Evolutionary conservation across 192 early-diverging fungal genomes (phyloP).

Genomic region (Funneliformis geosporum): DNA sequence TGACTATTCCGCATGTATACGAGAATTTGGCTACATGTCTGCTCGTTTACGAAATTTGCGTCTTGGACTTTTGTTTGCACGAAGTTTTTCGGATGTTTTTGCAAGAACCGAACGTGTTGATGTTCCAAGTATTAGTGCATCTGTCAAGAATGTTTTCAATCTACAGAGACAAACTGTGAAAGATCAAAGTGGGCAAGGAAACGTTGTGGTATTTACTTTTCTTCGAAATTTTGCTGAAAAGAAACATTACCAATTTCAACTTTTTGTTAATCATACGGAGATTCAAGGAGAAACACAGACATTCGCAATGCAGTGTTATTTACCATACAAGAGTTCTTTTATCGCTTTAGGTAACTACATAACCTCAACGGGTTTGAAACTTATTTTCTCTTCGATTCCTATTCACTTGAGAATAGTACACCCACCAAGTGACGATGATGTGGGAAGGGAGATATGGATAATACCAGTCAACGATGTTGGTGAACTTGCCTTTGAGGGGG

Average conservation of each 20-base stretch:
- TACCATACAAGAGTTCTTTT: conserved; percentile 64
- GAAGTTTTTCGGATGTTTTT: conserved; percentile 60
- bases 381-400: conserved; percentile 61
- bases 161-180: conserved; percentile 42
- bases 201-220: conserved; percentile 53
- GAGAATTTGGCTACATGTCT: conserved; percentile 69
- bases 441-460: conserved; percentile 64
- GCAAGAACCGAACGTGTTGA: conserved; percentile 50
- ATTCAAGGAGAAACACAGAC: neutral
- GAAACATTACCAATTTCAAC: conserved; percentile 44
- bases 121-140: conserved; percentile 37
- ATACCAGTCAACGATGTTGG: conserved; percentile 55
- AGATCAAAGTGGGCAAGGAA: conserved; percentile 19
- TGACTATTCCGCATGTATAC: conserved; percentile 76
- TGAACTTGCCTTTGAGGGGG: conserved; percentile 62
- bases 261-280: conserved; percentile 32
- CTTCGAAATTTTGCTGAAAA: conserved; percentile 65
- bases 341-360: conserved; percentile 65
- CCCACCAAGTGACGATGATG: conserved; percentile 12
- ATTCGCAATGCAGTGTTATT: conserved; percentile 42
- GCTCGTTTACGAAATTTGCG: conserved; percentile 61
- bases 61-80: conserved; percentile 57
- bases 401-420: conserved; percentile 48
- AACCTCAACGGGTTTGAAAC: conserved; percentile 47
- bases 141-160: conserved; percentile 47